Conservation (phyloP, 225 moss, liverwort and hornwort genomes). For the Pleurozium schreberi region DNA sequence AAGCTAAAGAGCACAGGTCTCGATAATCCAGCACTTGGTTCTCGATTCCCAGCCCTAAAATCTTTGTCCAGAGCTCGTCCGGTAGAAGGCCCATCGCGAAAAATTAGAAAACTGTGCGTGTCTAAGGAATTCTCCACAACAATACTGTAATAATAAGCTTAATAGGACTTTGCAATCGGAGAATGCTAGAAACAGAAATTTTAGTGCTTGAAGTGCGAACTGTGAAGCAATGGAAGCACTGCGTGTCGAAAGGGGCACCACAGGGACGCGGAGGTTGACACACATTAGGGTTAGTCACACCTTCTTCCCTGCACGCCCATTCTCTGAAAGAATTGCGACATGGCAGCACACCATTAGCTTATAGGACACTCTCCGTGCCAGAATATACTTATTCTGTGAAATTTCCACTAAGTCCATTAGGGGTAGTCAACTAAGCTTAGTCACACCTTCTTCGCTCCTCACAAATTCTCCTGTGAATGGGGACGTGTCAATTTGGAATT, state of each 20-base stretch:
- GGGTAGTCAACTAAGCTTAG: no score
- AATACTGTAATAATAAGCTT: not conserved
- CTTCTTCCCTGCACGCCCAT: no score
- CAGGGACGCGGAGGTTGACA: not conserved
- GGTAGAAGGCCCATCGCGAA: constrained; percentile 18
- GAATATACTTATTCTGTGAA: no score
- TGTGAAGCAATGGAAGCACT: not conserved
- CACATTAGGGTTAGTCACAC: no score
- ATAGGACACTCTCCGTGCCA: no score
- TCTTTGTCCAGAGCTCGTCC: constrained; percentile 47
- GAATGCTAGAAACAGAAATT: not conserved
- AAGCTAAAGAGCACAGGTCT: constrained; percentile 34
- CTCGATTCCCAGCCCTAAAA: constrained; percentile 28
- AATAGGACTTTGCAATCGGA: not conserved
- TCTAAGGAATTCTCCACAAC: not conserved
- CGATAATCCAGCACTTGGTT: constrained; percentile 23
- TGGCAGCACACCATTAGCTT: no score
- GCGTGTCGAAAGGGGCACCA: not conserved
- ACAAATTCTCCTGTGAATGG: no score
- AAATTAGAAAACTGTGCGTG: not conserved
- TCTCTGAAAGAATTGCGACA: no score
- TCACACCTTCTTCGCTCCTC: no score
- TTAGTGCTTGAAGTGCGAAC: not conserved
- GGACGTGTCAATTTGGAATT: no score
- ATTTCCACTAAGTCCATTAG: no score